Conservation (phyloP, 495 filamentous ascomycete genomes). For the Hypoxylon fuscum region DNA sequence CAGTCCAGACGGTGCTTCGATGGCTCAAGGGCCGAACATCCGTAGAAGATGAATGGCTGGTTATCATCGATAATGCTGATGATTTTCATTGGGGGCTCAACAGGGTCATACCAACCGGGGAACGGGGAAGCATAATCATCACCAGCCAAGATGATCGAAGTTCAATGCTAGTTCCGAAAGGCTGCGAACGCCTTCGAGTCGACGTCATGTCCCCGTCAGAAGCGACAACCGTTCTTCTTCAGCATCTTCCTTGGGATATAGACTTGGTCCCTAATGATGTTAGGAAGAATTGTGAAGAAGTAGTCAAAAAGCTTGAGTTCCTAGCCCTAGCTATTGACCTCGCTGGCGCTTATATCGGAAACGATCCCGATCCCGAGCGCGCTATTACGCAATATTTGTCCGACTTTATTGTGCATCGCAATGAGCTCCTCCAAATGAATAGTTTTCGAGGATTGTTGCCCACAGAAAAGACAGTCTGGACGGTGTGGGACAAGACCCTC, state of each 20-base stretch:
- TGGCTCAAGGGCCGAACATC: conserved; percentile 38
- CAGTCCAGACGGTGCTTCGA: conserved; percentile 36
- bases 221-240: conserved; percentile 23
- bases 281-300: conserved; percentile 6
- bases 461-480: conserved; percentile 44
- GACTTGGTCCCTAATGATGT: conserved; percentile 6
- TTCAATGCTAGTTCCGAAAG: conserved; percentile 27
- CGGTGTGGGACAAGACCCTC: conserved; percentile 43
- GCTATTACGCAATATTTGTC: conserved; percentile 35
- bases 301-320: conserved; percentile 31
- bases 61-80: conserved; percentile 43
- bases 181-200: conserved; percentile 17
- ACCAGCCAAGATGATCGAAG: conserved; percentile 39
- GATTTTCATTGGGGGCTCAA: conserved; percentile 39
- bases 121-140: conserved; percentile 38
- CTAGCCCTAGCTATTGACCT: conserved; percentile 42
- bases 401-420: conserved; percentile 26
- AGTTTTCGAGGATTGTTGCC: conserved; percentile 29
- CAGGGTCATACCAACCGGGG: conserved; percentile 39
- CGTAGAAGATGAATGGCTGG: conserved; percentile 41
- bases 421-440: conserved; percentile 36
- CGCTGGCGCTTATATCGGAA: conserved; percentile 42
- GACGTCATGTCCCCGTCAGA: conserved; percentile 22
- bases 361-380: conserved; percentile 22
- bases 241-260: conserved; percentile 6